phyloP scores from a whole-genome alignment of 331 rosid genomes.

The Erythrophleum ivorense region DNA sequence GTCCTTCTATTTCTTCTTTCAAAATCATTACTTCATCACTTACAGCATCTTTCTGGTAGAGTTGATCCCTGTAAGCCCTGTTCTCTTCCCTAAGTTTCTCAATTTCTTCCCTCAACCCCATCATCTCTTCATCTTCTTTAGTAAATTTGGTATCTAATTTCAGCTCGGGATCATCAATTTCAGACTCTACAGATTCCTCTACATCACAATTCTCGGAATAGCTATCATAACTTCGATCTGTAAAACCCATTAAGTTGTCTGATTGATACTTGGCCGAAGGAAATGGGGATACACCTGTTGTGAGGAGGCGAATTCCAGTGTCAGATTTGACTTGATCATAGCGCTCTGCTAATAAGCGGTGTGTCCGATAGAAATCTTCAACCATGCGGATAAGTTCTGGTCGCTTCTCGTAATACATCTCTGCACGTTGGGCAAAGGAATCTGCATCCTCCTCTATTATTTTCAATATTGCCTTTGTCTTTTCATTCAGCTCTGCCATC shows the following conservation, averaged over 20 bases:
- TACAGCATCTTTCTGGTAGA: neutral
- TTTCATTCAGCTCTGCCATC: constrained; percentile 67
- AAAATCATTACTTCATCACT: constrained; percentile 51
- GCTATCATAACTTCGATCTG: constrained; percentile 58
- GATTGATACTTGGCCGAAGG: constrained; percentile 53
- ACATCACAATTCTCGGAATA: constrained; percentile 56
- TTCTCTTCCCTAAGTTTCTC: constrained; percentile 1
- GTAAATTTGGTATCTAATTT: constrained; percentile 46
- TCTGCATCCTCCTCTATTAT: constrained; percentile 82
- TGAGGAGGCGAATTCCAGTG: constrained; percentile 55
- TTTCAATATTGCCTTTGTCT: constrained; percentile 69
- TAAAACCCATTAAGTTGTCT: constrained; percentile 43
- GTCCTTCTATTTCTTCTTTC: constrained; percentile 57
- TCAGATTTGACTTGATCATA: constrained; percentile 77
- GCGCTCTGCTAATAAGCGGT: constrained; percentile 76
- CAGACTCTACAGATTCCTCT: constrained; percentile 69
- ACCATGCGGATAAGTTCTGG: constrained; percentile 82
- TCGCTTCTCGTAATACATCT: constrained; percentile 88
- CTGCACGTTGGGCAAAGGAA: constrained; percentile 87
- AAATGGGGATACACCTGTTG: constrained; percentile 63
- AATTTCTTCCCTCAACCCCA: constrained; percentile 4
- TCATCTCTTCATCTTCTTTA: constrained; percentile 32
- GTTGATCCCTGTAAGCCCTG: neutral
- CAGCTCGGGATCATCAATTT: constrained; percentile 83
- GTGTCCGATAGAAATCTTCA: constrained; percentile 78